Evolutionary conservation across 768 basidiomycete genomes (phyloP).

Genomic region (Sarcodon aspratus): DNA sequence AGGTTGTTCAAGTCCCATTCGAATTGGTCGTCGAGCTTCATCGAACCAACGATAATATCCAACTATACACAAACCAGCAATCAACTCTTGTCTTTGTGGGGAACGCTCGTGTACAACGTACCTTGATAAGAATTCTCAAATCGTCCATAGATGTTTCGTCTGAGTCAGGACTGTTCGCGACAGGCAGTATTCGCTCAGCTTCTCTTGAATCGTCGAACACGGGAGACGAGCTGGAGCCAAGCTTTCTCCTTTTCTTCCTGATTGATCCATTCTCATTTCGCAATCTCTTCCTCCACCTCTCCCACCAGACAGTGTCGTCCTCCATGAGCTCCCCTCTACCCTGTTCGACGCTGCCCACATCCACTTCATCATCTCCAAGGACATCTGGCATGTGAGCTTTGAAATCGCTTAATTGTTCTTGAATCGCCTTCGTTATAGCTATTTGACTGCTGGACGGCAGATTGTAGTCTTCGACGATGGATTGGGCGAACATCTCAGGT

Average conservation of each 20-base stretch:
- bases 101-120: slow-evolving; percentile 21
- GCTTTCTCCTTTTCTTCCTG: slow-evolving; percentile 9
- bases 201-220: too few species aligned
- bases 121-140: slow-evolving; percentile 87
- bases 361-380: slow-evolving; percentile 27
- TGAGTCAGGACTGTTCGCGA: slow-evolving; percentile 51
- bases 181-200: slow-evolving; percentile 21
- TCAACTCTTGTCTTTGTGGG: background rate
- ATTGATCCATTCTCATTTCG: slow-evolving; percentile 16
- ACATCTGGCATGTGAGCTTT: slow-evolving; percentile 52
- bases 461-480: slow-evolving; percentile 83
- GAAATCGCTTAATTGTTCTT: slow-evolving; percentile 79
- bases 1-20: slow-evolving; percentile 92
- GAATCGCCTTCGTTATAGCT: slow-evolving; percentile 71
- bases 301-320: slow-evolving; percentile 54
- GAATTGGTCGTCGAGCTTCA: slow-evolving; percentile 93
- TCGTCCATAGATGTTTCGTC: slow-evolving; percentile 71
- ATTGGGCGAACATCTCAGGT: slow-evolving; percentile 83
- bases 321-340: slow-evolving; percentile 36
- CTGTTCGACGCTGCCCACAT: slow-evolving; percentile 19
- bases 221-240: background rate
- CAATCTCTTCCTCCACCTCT: slow-evolving; percentile 52
- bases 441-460: slow-evolving; percentile 54
- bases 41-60: slow-evolving; percentile 87
- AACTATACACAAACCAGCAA: slow-evolving; percentile 37